Conservation (phyloP, 2,329 filamentous ascomycete genomes). For the Hypoxylon sp. region DNA sequence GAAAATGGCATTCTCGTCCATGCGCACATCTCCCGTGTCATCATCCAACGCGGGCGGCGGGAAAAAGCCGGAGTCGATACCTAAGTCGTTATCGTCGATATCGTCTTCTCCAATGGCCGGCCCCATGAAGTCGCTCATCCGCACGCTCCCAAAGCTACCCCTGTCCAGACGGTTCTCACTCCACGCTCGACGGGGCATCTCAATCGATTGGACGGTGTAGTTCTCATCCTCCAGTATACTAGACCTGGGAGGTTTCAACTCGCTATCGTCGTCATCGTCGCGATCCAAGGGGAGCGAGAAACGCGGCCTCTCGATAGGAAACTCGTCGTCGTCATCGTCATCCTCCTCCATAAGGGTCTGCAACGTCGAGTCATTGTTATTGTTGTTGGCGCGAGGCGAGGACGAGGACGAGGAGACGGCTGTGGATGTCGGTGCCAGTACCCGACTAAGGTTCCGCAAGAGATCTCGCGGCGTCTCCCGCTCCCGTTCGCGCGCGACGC, state of each 20-base stretch:
- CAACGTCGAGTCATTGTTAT: conserved; percentile 36
- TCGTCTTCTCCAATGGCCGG: conserved; percentile 52
- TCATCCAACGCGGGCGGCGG: conserved; percentile 56
- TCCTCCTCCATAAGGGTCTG: conserved; percentile 45
- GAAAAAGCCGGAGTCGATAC: conserved; percentile 62
- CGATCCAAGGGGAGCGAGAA: conserved; percentile 64
- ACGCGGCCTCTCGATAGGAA: conserved; percentile 60
- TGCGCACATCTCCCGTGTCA: conserved; percentile 48
- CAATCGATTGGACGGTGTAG: conserved; percentile 66
- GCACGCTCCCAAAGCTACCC: conserved; percentile 58
- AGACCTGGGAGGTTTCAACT: conserved; percentile 61
- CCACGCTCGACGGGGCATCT: conserved; percentile 63
- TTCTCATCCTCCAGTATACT: conserved; percentile 67
- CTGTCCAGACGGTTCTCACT: conserved; percentile 59
- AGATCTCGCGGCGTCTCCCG: conserved; percentile 48
- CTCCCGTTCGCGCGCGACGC: conserved; percentile 58
- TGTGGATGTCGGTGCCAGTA: conserved; percentile 60
- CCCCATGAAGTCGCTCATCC: conserved; percentile 60
- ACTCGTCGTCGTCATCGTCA: conserved; percentile 62
- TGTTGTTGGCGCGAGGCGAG: conserved; percentile 42
- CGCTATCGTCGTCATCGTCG: conserved; percentile 57
- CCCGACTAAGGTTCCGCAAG: conserved; percentile 60
- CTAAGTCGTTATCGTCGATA: conserved; percentile 55
- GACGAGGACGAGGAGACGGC: conserved; percentile 56
- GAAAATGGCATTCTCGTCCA: conserved; percentile 53